Conservation (phyloP, 805 yeast genomes). For the Kluyveromyces dobzhanskii region DNA sequence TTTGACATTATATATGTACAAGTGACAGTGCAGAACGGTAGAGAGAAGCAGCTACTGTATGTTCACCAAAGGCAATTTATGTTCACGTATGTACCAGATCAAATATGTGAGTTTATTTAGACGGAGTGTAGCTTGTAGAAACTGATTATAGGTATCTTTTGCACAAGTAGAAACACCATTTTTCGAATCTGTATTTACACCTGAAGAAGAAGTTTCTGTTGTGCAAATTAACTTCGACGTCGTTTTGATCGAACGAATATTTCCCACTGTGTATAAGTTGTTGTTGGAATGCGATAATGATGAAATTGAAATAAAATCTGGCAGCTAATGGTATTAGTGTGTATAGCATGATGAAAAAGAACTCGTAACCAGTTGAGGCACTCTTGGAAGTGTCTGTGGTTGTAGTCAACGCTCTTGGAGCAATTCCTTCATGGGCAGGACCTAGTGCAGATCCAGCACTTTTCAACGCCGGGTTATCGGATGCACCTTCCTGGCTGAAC, state of each 20-base stretch:
- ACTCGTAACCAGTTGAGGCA: constrained; percentile 52
- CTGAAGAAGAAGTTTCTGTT: constrained; percentile 22
- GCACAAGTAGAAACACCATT: constrained; percentile 25
- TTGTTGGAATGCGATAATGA: constrained; percentile 52
- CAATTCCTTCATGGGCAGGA: constrained; percentile 6
- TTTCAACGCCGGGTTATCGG: constrained; percentile 10
- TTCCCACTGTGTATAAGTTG: constrained; percentile 43
- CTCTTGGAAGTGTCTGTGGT: constrained; percentile 39
- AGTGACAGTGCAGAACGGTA: too few species aligned
- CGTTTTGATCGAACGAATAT: constrained; percentile 31
- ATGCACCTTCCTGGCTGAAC: constrained; percentile 46
- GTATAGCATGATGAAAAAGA: constrained; percentile 46
- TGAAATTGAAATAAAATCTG: constrained; percentile 53
- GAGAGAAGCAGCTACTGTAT: too few species aligned
- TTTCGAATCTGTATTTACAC: constrained; percentile 26
- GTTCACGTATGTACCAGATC: too few species aligned
- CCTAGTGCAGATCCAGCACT: constrained; percentile 7
- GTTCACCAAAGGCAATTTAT: too few species aligned
- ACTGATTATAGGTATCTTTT: constrained; percentile 8
- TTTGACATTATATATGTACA: too few species aligned
- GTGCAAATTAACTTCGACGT: constrained; percentile 31
- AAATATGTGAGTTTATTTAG: too few species aligned
- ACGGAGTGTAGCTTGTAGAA: too few species aligned
- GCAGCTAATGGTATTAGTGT: constrained; percentile 39
- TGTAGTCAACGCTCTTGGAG: constrained; percentile 13